Evolutionary conservation across 352 stramenopile genomes (phyloP), one percentile per base, ranked within the genome.

Genomic region (Phytophthora podocarpi): DNA sequence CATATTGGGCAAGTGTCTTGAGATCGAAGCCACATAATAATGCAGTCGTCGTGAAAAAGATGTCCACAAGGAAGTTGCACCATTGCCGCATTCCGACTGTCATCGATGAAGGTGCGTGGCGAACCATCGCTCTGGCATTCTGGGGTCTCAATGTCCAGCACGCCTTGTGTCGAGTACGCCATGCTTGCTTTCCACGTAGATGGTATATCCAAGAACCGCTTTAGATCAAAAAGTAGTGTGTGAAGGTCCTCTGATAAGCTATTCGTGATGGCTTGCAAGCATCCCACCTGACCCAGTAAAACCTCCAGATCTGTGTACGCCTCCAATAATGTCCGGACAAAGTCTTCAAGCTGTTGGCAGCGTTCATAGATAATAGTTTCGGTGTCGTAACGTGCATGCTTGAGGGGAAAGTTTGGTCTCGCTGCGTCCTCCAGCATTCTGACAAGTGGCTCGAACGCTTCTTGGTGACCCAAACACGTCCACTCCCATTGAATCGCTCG

Each of bases 1-100:
- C 40, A 48, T 23, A 48, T 18, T 21, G 40, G 40, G 23, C 40
- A 48, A 34, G 40, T 48, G 13, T 5, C 15, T 5, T 51, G 40
- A 31, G 18, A 53, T 20, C 32, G 18, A 23, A 49, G 13, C 47
- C 16, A 37, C 10, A 9, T 3, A 24, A 50, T 50, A 6, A 50
- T 48, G n/a, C 40, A 48, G 40, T 48, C 40, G 40, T 48, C 40
- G 23, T 48, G 40, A 32, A 48, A 48, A 20, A 23, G 11, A 34
- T 34, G 40, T 32, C 40, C 40, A 5, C 40, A 48, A 16, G 23
- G 40, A 48, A 48, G 40, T 18, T 16, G 9, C 26, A 21, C 40
- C 40, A 48, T 34, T 21, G 13, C 16, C 12, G 16, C 8, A 13
- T 20, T 12, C 23, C n/a, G n/a, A n/a, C n/a, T n/a, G n/a, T n/a